These are phyloP conservation scores for Malus sieversii DNA, from an alignment of 306 rosid species.

Conservation along the genomic window DNA sequence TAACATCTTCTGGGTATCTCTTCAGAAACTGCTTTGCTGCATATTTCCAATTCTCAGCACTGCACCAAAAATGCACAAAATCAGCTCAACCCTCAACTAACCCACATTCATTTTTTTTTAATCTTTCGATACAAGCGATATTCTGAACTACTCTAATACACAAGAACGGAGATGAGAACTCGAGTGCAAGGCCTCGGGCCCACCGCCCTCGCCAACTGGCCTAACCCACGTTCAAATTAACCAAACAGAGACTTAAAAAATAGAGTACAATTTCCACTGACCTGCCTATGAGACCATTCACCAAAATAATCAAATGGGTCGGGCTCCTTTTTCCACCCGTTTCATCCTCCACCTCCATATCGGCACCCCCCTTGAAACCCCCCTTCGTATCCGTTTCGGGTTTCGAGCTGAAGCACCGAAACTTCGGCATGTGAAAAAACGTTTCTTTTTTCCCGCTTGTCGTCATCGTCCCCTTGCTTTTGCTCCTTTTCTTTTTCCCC, in stretches of 20 bases:
- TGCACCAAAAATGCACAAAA: slow-evolving; percentile 13
- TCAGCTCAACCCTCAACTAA: background rate
- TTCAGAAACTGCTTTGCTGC: slow-evolving; percentile 60
- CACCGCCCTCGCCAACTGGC: background rate
- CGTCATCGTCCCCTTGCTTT: background rate
- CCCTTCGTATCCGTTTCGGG: slow-evolving; percentile 32
- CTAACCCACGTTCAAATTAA: background rate
- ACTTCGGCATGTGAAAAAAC: slow-evolving; percentile 25
- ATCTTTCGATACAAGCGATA: background rate
- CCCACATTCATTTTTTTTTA: background rate
- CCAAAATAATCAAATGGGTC: slow-evolving; percentile 66
- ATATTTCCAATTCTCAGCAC: slow-evolving; percentile 76
- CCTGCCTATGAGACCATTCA: slow-evolving; percentile 85
- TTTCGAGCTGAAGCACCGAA: slow-evolving; percentile 48
- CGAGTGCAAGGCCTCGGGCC: background rate
- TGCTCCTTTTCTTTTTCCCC: slow-evolving; percentile 12
- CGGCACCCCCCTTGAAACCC: slow-evolving; percentile 38
- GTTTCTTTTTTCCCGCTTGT: background rate
- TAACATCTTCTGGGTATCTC: slow-evolving; percentile 49
- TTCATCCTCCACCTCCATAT: slow-evolving; percentile 45
- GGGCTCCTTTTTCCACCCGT: slow-evolving; percentile 32
- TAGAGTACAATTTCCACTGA: background rate
- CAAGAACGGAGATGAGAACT: too few species aligned
- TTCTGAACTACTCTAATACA: too few species aligned
- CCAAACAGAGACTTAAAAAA: background rate